phyloP scores from a whole-genome alignment of 176 grass and related monocot genomes.

The Guadua angustifolia region DNA sequence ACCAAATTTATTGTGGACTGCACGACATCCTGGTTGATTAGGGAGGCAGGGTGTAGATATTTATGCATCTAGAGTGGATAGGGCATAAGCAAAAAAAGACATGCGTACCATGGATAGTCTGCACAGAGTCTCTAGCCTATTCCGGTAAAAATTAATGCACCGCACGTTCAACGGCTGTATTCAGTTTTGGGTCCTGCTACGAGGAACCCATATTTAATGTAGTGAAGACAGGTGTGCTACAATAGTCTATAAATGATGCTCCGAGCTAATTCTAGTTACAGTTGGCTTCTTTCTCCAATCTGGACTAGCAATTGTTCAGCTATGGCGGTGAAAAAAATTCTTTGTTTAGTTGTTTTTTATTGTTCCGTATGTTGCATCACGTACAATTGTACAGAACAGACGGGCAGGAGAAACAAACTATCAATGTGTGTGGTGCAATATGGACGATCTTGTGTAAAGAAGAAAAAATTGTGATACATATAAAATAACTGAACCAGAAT shows the following conservation, averaged over 20 bases:
- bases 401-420: constrained; percentile 13
- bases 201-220: constrained; percentile 21
- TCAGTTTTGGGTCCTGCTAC: constrained; percentile 11
- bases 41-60: constrained; percentile 24
- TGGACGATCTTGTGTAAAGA: not conserved
- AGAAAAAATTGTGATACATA: not conserved
- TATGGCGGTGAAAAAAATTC: not conserved
- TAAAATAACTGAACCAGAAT: constrained; percentile 15
- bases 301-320: constrained; percentile 27
- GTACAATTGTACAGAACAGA: not conserved
- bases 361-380: not conserved
- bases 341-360: not conserved
- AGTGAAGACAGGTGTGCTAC: not conserved
- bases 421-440: not conserved
- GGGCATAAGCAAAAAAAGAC: constrained; percentile 6
- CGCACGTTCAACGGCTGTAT: not conserved
- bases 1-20: not conserved
- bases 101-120: constrained; percentile 16
- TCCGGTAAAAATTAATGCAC: constrained; percentile 43
- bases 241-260: constrained; percentile 15
- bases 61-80: constrained; percentile 12
- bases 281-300: constrained; percentile 30
- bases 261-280: constrained; percentile 14
- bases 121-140: constrained; percentile 35
- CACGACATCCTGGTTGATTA: constrained; percentile 27